Percentiles rank a stretch among this genome's conserved stretches.
Evolutionary conservation across 768 basidiomycete species (phyloP).

Genomic region (Leccinum barrowsii): DNA sequence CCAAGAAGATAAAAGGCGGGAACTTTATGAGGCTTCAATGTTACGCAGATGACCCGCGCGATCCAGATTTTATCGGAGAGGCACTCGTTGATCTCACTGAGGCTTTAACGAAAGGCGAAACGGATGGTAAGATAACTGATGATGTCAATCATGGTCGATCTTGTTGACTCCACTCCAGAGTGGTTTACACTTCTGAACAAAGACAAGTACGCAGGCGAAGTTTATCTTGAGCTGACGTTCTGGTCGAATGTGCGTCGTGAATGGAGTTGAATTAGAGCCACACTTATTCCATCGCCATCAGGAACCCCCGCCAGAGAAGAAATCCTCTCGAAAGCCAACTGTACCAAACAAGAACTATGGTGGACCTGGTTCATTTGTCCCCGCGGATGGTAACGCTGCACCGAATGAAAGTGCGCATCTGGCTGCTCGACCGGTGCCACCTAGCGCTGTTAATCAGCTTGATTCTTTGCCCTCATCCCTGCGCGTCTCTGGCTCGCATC

Average conservation of each 20-base stretch:
- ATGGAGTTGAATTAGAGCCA: background rate
- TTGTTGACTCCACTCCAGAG: constrained; percentile 47
- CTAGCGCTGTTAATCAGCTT: constrained; percentile 35
- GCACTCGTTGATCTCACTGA: constrained; percentile 82
- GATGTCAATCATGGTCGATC: background rate
- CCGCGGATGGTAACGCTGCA: constrained; percentile 38
- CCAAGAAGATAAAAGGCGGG: constrained; percentile 62
- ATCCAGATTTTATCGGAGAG: constrained; percentile 96
- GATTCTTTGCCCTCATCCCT: constrained; percentile 61
- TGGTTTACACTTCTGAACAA: constrained; percentile 92
- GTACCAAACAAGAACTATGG: constrained; percentile 63
- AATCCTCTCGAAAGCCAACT: constrained; percentile 44
- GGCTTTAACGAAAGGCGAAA: constrained; percentile 91
- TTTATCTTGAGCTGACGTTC: constrained; percentile 95
- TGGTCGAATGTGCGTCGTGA: constrained; percentile 76
- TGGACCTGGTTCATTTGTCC: constrained; percentile 73
- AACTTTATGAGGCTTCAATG: constrained; percentile 77
- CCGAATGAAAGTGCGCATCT: constrained; percentile 21
- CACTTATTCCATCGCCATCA: constrained; percentile 28
- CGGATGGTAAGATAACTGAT: constrained; percentile 68
- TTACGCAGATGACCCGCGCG: constrained; percentile 92
- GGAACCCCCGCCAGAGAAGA: constrained; percentile 81
- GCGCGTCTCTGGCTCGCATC: constrained; percentile 57
- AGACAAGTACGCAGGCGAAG: constrained; percentile 91
- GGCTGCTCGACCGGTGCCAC: constrained; percentile 6